These are phyloP conservation scores for Ogataea glucozyma DNA, from an alignment of 805 yeast species.

Conservation along the genomic window DNA sequence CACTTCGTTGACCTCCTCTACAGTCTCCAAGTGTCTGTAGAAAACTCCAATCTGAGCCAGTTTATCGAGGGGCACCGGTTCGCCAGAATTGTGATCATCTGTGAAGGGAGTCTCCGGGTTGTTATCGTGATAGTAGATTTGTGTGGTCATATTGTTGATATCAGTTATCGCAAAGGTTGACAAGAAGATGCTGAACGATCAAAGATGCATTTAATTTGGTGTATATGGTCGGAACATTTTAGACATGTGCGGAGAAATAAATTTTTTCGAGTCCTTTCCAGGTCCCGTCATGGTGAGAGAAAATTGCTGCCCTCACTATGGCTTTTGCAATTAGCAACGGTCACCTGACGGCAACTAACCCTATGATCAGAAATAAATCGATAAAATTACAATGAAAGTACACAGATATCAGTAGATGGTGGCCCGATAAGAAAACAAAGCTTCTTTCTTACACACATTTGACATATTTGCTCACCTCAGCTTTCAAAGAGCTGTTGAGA, in stretches of 20 bases:
- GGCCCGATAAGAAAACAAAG: background rate
- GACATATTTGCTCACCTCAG: conserved; percentile 22
- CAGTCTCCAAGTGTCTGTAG: conserved; percentile 52
- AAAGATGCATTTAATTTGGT: background rate
- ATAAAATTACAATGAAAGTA: background rate
- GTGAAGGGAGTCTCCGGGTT: conserved; percentile 59
- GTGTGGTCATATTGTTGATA: conserved; percentile 16
- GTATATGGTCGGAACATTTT: background rate
- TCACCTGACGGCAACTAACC: no score
- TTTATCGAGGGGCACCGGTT: conserved; percentile 47
- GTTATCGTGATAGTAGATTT: conserved; percentile 63
- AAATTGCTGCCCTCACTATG: no score
- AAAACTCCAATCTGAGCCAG: conserved; percentile 67
- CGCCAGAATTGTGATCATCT: conserved; percentile 72
- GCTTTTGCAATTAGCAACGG: no score
- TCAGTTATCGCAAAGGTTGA: background rate
- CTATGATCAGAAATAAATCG: no score
- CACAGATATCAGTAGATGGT: background rate
- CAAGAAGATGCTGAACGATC: background rate
- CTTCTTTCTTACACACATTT: conserved; percentile 22
- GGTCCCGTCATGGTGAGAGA: no score
- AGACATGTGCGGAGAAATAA: background rate
- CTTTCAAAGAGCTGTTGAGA: conserved; percentile 15
- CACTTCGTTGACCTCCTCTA: conserved; percentile 59
- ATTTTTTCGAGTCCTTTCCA: background rate